Evolutionary conservation across 345 rosid species (phyloP).

Genomic region (Rhizophora apiculata): DNA sequence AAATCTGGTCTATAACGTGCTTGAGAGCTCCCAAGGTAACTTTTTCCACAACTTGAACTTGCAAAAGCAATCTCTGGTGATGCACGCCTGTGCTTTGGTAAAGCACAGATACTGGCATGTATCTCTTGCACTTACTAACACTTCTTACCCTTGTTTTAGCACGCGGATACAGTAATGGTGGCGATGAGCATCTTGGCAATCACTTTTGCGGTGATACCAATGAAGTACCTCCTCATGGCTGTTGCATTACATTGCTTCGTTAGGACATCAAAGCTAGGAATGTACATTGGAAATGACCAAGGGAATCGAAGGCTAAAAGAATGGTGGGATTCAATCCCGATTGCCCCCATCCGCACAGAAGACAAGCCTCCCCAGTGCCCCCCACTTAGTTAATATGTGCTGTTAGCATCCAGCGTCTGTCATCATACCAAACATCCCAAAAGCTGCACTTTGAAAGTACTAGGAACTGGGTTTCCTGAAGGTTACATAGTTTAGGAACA

Average conservation of each 20-base stretch:
- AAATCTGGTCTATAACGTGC: conserved; percentile 57
- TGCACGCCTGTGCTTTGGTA: too few species aligned
- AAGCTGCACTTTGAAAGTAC: too few species aligned
- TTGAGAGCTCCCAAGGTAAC: conserved; percentile 67
- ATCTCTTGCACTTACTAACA: too few species aligned
- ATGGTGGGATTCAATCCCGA: conserved; percentile 96
- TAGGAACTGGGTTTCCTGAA: too few species aligned
- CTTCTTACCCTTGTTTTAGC: conserved; percentile 41
- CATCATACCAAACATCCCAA: too few species aligned
- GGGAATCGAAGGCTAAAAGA: conserved; percentile 63
- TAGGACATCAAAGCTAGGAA: conserved; percentile 51
- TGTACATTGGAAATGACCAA: conserved; percentile 37
- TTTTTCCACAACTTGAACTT: neutral
- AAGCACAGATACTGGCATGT: too few species aligned
- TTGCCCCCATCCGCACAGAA: conserved; percentile 52
- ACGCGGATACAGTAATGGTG: conserved; percentile 53
- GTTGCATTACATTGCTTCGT: conserved; percentile 29
- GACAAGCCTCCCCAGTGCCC: conserved; percentile 14
- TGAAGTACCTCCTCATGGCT: conserved; percentile 49
- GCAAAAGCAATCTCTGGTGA: too few species aligned
- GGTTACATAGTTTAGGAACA: too few species aligned
- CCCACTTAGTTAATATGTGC: neutral
- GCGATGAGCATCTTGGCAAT: conserved; percentile 42
- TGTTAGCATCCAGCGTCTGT: too few species aligned
- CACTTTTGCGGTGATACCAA: conserved; percentile 51